Evolutionary conservation across 305 asterid species (phyloP).

Genomic region (Vinca major): DNA sequence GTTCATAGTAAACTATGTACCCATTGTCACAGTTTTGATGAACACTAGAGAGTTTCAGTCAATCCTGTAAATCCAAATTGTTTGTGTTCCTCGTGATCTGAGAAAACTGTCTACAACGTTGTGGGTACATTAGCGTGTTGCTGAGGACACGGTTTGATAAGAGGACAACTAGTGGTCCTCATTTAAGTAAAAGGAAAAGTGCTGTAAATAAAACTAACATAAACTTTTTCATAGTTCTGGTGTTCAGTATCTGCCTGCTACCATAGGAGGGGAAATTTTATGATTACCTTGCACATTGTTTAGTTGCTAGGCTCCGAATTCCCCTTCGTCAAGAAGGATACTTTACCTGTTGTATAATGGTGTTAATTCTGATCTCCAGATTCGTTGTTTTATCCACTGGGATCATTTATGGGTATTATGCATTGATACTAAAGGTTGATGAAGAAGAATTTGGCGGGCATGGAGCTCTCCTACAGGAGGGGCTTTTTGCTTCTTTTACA

Average conservation of each 20-base stretch:
- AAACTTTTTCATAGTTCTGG: too few relatives aligned
- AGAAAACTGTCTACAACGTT: neutral
- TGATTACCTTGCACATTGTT: too few relatives aligned
- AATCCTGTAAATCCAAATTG: neutral
- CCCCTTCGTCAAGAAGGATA: neutral
- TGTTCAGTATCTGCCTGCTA: neutral
- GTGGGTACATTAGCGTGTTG: neutral
- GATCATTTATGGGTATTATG: slow-evolving; percentile 73
- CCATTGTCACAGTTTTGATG: neutral
- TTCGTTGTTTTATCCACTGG: slow-evolving; percentile 68
- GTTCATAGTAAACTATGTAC: neutral
- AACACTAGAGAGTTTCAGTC: neutral
- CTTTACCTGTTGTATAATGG: slow-evolving; percentile 3
- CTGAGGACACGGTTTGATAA: neutral
- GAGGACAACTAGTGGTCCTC: neutral
- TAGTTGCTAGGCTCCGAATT: neutral
- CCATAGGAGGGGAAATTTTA: too few relatives aligned
- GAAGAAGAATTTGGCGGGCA: slow-evolving; percentile 98
- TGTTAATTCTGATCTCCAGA: slow-evolving; percentile 32
- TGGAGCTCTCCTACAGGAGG: slow-evolving; percentile 91
- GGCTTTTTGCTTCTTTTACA: slow-evolving; percentile 75
- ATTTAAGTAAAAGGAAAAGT: neutral
- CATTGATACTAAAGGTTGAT: slow-evolving; percentile 63
- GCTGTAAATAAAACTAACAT: neutral
- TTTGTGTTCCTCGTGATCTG: neutral